Evolutionary conservation across 208 protist genomes (phyloP).

Genomic region (Crithidia acanthocephali): DNA sequence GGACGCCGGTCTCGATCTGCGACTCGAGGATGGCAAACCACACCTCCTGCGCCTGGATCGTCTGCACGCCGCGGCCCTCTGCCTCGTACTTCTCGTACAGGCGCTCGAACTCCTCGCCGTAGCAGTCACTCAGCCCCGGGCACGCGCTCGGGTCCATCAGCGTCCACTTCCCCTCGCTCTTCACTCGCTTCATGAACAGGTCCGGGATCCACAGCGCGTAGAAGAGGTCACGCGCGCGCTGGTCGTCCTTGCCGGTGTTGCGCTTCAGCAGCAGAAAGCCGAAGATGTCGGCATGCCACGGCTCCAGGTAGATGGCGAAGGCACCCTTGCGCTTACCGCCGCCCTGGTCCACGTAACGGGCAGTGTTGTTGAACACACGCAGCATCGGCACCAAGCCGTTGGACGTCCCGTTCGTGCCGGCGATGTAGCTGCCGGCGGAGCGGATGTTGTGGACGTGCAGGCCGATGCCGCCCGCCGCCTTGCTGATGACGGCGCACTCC

Average conservation of each 20-base stretch:
- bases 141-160: conserved; percentile 98
- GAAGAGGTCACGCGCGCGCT: conserved; percentile 98
- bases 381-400: conserved; percentile 99
- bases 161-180: conserved; percentile 95
- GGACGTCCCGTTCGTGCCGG: conserved; percentile 97
- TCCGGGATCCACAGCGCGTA: conserved; percentile 99
- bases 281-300: conserved; percentile 99
- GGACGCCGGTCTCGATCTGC: conserved; percentile 99
- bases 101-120: conserved; percentile 96
- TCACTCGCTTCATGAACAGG: conserved; percentile 99
- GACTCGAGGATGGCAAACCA: conserved; percentile 99
- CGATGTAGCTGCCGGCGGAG: conserved; percentile 96
- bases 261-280: conserved; percentile 98
- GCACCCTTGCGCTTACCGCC: conserved; percentile 99
- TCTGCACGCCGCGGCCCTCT: conserved; percentile 86
- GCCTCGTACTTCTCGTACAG: conserved; percentile 96
- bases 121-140: conserved; percentile 95
- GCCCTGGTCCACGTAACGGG: conserved; percentile 98
- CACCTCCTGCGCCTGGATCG: conserved; percentile 96
- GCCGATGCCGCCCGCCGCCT: conserved; percentile 98
- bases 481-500: conserved; percentile 98
- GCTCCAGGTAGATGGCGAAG: conserved; percentile 99
- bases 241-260: conserved; percentile 98
- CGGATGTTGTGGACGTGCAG: conserved; percentile 98
- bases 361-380: conserved; percentile 99